Conservation (phyloP, 2,329 filamentous ascomycete species). For the Xylariaceae sp. region DNA sequence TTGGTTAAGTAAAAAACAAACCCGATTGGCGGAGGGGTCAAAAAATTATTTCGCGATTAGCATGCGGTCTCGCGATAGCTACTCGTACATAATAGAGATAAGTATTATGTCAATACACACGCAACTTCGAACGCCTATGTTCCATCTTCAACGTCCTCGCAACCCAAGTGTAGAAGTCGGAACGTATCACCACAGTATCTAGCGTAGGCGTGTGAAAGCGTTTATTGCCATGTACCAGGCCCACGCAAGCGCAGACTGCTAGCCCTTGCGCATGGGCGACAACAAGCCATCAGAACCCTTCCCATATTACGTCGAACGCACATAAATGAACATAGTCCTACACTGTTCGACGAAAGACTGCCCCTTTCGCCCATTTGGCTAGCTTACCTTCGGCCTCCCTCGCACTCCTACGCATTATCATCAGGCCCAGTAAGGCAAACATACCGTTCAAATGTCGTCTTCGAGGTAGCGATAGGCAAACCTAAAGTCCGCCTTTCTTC, state of each 20-base stretch:
- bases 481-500: conserved; percentile 94
- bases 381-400: not conserved
- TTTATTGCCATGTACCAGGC: conserved; percentile 4
- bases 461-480: conserved; percentile 98
- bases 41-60: not conserved
- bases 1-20: not conserved
- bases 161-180: not conserved
- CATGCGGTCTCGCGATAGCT: not conserved
- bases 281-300: conserved; percentile 6
- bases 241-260: conserved; percentile 7
- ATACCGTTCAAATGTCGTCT: conserved; percentile 67
- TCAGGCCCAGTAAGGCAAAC: conserved; percentile 34
- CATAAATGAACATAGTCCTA: not conserved
- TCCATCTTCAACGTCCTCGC: not conserved
- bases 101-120: not conserved
- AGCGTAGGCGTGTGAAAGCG: not conserved
- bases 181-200: not conserved
- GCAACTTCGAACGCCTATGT: not conserved
- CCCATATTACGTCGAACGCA: not conserved
- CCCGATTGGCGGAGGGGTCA: conserved; percentile 12
- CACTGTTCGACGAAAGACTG: not conserved
- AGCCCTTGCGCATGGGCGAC: conserved; percentile 11
- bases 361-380: not conserved
- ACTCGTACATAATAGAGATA: not conserved
- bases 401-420: conserved; percentile 1